A percentile compares a stretch with the other conserved stretches of the same genome.
phyloP scores from a whole-genome alignment of 257 asterid genomes.

The Ehretia macrophylla region DNA sequence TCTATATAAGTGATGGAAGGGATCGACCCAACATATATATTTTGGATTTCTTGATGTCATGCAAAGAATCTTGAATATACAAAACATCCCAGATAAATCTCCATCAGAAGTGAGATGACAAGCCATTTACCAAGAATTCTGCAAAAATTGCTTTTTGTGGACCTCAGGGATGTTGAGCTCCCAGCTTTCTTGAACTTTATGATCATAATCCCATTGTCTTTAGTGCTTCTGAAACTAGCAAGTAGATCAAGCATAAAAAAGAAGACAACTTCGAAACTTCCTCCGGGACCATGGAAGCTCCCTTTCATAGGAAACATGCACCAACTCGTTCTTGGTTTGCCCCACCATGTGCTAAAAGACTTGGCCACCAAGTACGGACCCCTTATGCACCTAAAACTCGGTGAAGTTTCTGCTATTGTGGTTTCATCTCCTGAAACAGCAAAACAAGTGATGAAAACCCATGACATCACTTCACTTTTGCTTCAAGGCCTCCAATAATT shows the following conservation, averaged over 20 bases:
- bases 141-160: too few relatives aligned
- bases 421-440: conserved; percentile 32
- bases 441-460: conserved; percentile 28
- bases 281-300: conserved; percentile 34
- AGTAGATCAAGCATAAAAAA: conserved; percentile 4
- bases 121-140: too few relatives aligned
- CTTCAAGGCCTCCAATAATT: conserved; percentile 24
- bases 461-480: conserved; percentile 30
- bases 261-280: conserved; percentile 6
- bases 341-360: conserved; percentile 20
- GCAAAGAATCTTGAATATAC: too few relatives aligned
- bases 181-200: not conserved
- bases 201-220: not conserved
- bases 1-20: too few relatives aligned
- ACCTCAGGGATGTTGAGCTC: not conserved
- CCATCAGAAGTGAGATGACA: too few relatives aligned
- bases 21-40: too few relatives aligned
- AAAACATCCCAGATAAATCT: too few relatives aligned
- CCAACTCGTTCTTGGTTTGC: conserved; percentile 21
- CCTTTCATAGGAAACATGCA: conserved; percentile 34
- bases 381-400: conserved; percentile 33
- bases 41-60: too few relatives aligned
- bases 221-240: not conserved
- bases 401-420: conserved; percentile 20
- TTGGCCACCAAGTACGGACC: conserved; percentile 33